Evolutionary conservation across 805 yeast genomes (phyloP).

Genomic region (Tetrapisispora phaffii): DNA sequence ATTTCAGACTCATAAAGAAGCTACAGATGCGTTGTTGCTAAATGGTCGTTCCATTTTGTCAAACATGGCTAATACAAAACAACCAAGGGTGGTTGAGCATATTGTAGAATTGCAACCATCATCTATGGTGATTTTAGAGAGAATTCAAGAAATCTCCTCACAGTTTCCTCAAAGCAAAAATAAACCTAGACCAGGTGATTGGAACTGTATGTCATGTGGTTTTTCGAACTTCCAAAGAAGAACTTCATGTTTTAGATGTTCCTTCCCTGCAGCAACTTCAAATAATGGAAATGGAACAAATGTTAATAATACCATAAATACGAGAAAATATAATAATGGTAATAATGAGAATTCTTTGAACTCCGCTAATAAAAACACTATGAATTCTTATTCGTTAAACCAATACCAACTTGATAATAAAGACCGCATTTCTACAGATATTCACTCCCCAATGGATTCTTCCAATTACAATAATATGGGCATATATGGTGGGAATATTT

Average conservation of each 20-base stretch:
- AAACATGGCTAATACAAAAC: slow-evolving; percentile 28
- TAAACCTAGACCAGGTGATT: slow-evolving; percentile 91
- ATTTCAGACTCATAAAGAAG: slow-evolving; percentile 77
- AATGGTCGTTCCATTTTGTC: slow-evolving; percentile 52
- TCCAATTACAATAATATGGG: neutral
- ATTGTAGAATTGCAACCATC: slow-evolving; percentile 83
- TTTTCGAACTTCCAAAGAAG: slow-evolving; percentile 90
- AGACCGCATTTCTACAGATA: neutral
- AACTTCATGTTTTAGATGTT: slow-evolving; percentile 87
- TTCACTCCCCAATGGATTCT: neutral
- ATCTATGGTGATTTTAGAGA: slow-evolving; percentile 63
- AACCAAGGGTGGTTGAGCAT: slow-evolving; percentile 40
- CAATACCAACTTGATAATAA: neutral
- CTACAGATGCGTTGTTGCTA: slow-evolving; percentile 64
- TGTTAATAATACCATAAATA: slow-evolving; percentile 7
- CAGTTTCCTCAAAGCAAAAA: slow-evolving; percentile 82
- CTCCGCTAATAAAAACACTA: neutral
- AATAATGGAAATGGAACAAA: neutral
- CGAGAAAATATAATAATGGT: slow-evolving; percentile 9
- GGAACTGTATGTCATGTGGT: slow-evolving; percentile 97
- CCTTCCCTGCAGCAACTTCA: slow-evolving; percentile 52
- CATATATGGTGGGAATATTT: neutral
- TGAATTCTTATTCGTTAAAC: neutral
- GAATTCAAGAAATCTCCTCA: slow-evolving; percentile 69
- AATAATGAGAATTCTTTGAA: neutral